Evolutionary conservation across 2,329 filamentous ascomycete genomes (phyloP).

Genomic region (Metarhizium sp.): DNA sequence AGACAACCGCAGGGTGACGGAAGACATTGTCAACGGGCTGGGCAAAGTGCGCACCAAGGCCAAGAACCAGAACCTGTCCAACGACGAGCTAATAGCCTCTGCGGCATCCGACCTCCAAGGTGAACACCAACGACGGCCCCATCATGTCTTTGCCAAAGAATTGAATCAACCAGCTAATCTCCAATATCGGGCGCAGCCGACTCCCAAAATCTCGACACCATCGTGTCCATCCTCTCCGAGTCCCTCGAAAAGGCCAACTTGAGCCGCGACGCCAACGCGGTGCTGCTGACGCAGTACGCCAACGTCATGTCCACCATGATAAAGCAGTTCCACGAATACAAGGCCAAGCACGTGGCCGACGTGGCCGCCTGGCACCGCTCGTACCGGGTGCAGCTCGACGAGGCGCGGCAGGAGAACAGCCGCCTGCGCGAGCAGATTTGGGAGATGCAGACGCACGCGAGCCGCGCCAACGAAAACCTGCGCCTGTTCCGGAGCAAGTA

Average conservation of each 20-base stretch:
- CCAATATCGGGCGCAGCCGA: slow-evolving; percentile 32
- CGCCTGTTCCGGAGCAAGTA: slow-evolving; percentile 47
- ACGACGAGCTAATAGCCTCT: slow-evolving; percentile 48
- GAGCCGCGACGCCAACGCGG: slow-evolving; percentile 51
- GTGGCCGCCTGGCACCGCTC: slow-evolving; percentile 56
- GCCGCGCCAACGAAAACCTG: slow-evolving; percentile 46
- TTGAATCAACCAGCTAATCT: slow-evolving; percentile 1
- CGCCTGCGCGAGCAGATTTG: slow-evolving; percentile 56
- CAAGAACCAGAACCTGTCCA: slow-evolving; percentile 39
- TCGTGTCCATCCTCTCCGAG: slow-evolving; percentile 51
- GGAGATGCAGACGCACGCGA: slow-evolving; percentile 55
- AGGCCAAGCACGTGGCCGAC: slow-evolving; percentile 51
- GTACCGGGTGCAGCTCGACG: slow-evolving; percentile 55
- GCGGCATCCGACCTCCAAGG: slow-evolving; percentile 49
- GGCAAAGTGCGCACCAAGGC: slow-evolving; percentile 52
- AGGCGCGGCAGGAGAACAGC: slow-evolving; percentile 55
- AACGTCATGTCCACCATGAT: slow-evolving; percentile 47
- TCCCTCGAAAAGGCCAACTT: slow-evolving; percentile 52
- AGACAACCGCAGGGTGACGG: slow-evolving; percentile 51
- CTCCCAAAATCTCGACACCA: slow-evolving; percentile 49
- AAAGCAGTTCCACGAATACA: slow-evolving; percentile 57
- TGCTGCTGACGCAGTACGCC: slow-evolving; percentile 49
- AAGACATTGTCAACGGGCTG: slow-evolving; percentile 54
- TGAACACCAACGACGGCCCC: slow-evolving; percentile 19
- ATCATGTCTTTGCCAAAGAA: not conserved